Evolutionary conservation across 129 eudicot genomes (phyloP).

Genomic region (Tagetes erecta): DNA sequence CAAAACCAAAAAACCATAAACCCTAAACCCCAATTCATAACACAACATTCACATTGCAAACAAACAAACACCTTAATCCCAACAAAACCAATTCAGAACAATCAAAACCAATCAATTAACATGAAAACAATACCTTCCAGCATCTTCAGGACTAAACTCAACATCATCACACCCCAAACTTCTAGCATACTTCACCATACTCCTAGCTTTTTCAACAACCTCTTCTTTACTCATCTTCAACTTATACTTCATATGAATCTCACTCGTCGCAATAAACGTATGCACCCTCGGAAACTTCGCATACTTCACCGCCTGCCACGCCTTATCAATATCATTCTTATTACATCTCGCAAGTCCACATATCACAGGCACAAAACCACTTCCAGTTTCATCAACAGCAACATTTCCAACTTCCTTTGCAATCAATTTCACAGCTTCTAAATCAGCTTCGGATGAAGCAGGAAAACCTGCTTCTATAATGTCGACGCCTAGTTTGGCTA

Average conservation of each 20-base stretch:
- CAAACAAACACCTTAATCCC: background rate
- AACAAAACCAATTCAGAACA: background rate
- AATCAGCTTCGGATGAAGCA: conserved; percentile 75
- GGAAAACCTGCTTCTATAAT: conserved; percentile 97
- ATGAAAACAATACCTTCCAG: conserved; percentile 58
- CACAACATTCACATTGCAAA: background rate
- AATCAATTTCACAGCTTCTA: conserved; percentile 74
- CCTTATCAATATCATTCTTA: conserved; percentile 61
- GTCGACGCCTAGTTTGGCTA: conserved; percentile 78
- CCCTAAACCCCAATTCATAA: background rate
- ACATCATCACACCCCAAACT: conserved; percentile 79
- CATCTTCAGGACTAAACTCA: conserved; percentile 90
- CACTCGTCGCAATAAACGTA: conserved; percentile 88
- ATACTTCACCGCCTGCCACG: conserved; percentile 86
- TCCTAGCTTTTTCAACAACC: conserved; percentile 73
- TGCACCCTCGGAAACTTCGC: conserved; percentile 81
- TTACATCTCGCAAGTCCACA: conserved; percentile 85
- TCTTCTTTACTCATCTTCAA: conserved; percentile 61
- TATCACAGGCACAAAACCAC: conserved; percentile 71
- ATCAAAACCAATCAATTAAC: background rate
- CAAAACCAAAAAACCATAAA: background rate
- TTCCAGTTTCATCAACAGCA: conserved; percentile 11
- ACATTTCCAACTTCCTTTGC: conserved; percentile 73
- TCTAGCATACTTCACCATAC: conserved; percentile 77
- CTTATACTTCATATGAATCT: conserved; percentile 88